phyloP scores from a whole-genome alignment of 768 basidiomycete genomes.

The Galerina marginata region DNA sequence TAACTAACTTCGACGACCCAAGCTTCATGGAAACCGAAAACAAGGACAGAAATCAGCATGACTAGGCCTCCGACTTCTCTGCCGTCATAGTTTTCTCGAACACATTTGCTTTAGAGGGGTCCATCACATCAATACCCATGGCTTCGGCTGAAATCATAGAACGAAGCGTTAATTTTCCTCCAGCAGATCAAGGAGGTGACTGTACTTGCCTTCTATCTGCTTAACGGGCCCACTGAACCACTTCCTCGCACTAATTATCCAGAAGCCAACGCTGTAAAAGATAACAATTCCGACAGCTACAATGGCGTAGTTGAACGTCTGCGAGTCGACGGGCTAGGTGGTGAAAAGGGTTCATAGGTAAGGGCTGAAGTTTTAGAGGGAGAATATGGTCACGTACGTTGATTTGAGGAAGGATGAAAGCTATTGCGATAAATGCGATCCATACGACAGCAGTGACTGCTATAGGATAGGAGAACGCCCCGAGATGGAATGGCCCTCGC shows the following conservation, averaged over 20 bases:
- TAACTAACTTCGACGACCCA: too few relatives aligned
- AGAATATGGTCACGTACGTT: slow-evolving; percentile 46
- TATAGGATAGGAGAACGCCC: slow-evolving; percentile 64
- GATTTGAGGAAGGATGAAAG: slow-evolving; percentile 72
- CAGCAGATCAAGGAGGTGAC: background rate
- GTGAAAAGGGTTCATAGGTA: background rate
- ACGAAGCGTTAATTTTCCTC: background rate
- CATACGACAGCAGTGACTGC: slow-evolving; percentile 63
- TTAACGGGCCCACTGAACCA: slow-evolving; percentile 77
- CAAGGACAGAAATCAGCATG: background rate
- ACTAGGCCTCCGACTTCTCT: background rate
- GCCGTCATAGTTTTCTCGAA: slow-evolving; percentile 7
- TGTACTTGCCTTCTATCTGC: slow-evolving; percentile 59
- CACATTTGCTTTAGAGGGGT: slow-evolving; percentile 28
- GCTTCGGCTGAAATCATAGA: slow-evolving; percentile 44
- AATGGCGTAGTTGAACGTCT: slow-evolving; percentile 77
- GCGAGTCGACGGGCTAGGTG: slow-evolving; percentile 65
- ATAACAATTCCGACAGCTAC: slow-evolving; percentile 81
- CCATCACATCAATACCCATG: slow-evolving; percentile 55
- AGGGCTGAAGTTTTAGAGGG: background rate
- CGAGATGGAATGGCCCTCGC: slow-evolving; percentile 76
- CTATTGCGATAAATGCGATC: slow-evolving; percentile 76
- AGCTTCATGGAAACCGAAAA: background rate
- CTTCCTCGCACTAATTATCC: slow-evolving; percentile 71
- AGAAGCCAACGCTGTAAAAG: slow-evolving; percentile 67